These are phyloP conservation scores for Zizania latifolia DNA, from an alignment of 176 grass and related monocot genomes.

Conservation along the genomic window DNA sequence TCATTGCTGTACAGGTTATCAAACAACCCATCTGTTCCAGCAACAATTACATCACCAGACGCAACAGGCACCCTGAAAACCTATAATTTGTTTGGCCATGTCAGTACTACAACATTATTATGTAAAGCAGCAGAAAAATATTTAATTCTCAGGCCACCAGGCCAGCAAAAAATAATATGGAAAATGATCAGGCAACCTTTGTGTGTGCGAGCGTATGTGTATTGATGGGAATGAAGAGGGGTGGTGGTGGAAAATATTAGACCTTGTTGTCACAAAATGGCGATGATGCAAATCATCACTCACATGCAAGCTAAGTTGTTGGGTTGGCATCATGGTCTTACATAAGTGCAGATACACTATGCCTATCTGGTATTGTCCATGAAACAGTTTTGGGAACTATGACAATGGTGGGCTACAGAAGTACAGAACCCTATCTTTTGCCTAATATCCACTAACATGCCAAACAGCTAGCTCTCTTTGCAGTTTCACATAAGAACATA, in stretches of 20 bases:
- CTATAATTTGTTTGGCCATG: conserved; percentile 8
- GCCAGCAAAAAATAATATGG: not conserved
- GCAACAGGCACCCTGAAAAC: conserved; percentile 55
- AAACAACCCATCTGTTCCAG: conserved; percentile 64
- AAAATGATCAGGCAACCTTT: not conserved
- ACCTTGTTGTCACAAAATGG: not conserved
- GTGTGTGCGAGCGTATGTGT: not conserved
- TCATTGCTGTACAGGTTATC: conserved; percentile 66
- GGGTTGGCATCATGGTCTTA: too few relatives aligned
- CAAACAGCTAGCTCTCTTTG: not conserved
- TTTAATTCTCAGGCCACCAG: not conserved
- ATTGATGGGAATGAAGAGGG: too few relatives aligned
- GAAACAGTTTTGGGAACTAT: not conserved
- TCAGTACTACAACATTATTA: not conserved
- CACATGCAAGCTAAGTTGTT: not conserved
- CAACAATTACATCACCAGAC: conserved; percentile 55
- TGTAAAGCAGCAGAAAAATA: not conserved
- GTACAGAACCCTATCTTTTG: not conserved
- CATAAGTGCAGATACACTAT: not conserved
- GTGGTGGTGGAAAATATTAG: not conserved
- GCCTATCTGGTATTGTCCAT: not conserved
- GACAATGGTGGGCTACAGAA: not conserved
- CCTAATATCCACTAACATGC: not conserved
- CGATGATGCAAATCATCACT: not conserved
- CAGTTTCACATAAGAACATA: not conserved